phyloP scores from a whole-genome alignment of 2,329 filamentous ascomycete species.

The Exutisphaerella laricina region DNA sequence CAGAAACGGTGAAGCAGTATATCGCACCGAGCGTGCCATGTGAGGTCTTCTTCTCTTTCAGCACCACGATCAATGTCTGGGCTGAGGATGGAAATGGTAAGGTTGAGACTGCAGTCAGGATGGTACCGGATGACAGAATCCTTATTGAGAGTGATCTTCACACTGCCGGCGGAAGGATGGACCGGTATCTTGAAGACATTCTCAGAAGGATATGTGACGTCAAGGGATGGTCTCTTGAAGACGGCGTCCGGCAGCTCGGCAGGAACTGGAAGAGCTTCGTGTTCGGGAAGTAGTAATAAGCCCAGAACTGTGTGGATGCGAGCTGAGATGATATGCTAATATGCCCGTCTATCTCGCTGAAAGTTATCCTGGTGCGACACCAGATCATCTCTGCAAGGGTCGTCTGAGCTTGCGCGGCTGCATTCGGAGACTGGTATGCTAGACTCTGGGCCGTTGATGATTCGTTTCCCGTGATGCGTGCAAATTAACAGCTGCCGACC shows the following conservation, averaged over 20 bases:
- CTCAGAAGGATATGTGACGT: slow-evolving; percentile 69
- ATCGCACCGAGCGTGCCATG: slow-evolving; percentile 66
- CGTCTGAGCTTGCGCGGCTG: too few relatives aligned
- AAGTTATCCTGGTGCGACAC: too few relatives aligned
- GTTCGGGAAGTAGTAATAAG: slow-evolving; percentile 52
- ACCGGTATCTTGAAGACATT: slow-evolving; percentile 67
- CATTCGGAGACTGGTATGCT: too few relatives aligned
- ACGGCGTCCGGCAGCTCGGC: slow-evolving; percentile 63
- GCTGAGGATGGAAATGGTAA: slow-evolving; percentile 40
- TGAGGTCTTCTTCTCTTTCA: slow-evolving; percentile 83
- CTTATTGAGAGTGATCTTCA: slow-evolving; percentile 90
- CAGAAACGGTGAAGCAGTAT: slow-evolving; percentile 73
- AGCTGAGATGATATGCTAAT: neutral
- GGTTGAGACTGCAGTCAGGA: slow-evolving; percentile 61
- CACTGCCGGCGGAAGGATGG: slow-evolving; percentile 74
- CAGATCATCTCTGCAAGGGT: too few relatives aligned
- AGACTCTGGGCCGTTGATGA: too few relatives aligned
- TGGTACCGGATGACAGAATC: slow-evolving; percentile 70
- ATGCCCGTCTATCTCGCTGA: too few relatives aligned
- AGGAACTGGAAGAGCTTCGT: slow-evolving; percentile 75
- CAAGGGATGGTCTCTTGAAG: slow-evolving; percentile 69
- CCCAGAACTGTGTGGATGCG: too few relatives aligned
- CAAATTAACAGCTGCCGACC: too few relatives aligned
- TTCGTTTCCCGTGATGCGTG: too few relatives aligned
- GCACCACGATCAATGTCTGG: slow-evolving; percentile 66